Percentiles rank a stretch among this genome's conserved stretches.
Conservation (phyloP, 2,329 filamentous ascomycete genomes). For the Colletotrichum lentis region DNA sequence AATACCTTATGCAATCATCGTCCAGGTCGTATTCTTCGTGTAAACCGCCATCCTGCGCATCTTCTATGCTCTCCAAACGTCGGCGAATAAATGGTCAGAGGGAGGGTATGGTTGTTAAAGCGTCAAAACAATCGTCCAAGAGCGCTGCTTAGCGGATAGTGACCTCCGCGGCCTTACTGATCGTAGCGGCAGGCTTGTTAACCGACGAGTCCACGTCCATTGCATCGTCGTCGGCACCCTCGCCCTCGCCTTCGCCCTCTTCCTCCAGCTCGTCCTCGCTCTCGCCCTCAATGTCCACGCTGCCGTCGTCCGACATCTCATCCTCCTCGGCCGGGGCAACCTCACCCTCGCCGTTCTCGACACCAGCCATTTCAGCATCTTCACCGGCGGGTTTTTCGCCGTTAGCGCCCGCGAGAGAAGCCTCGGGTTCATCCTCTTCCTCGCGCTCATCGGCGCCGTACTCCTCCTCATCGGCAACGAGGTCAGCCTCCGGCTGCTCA, state of each 20-base stretch:
- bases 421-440: slow-evolving; percentile 65
- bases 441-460: slow-evolving; percentile 93
- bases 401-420: slow-evolving; percentile 54
- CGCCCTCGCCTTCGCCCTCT: slow-evolving; percentile 57
- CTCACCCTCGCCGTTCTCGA: slow-evolving; percentile 58
- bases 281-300: slow-evolving; percentile 81
- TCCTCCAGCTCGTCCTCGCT: slow-evolving; percentile 77
- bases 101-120: slow-evolving; percentile 31
- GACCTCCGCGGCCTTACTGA: slow-evolving; percentile 47
- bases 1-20: slow-evolving; percentile 34
- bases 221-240: slow-evolving; percentile 52
- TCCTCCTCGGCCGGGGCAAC: slow-evolving; percentile 68
- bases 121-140: slow-evolving; percentile 23
- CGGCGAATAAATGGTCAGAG: slow-evolving; percentile 27
- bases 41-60: slow-evolving; percentile 36
- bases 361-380: slow-evolving; percentile 79
- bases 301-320: slow-evolving; percentile 75
- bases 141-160: slow-evolving; percentile 35
- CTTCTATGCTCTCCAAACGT: slow-evolving; percentile 20
- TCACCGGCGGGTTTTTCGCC: slow-evolving; percentile 62
- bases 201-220: slow-evolving; percentile 59
- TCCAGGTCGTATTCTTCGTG: slow-evolving; percentile 38
- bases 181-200: slow-evolving; percentile 47
- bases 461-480: slow-evolving; percentile 81
- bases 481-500: slow-evolving; percentile 95